Base-by-base conservation (phyloP, 192 early-diverging fungal species). In the Mortierella hygrophila region DNA sequence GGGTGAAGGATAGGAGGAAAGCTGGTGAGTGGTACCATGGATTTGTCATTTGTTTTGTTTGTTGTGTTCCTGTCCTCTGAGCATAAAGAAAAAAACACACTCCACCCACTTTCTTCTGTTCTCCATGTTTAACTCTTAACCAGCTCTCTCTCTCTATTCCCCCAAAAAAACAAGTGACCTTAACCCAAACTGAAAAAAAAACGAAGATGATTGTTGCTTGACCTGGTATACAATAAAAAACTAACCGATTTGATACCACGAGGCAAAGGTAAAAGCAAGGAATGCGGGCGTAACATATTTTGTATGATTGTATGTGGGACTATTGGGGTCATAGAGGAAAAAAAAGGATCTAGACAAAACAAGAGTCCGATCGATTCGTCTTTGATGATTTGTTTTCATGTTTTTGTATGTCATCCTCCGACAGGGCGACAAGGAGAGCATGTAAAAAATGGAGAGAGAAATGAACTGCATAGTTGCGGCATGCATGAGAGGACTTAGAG, bases 91-190 rank as follows among this genome's bases (percentile, higher is more conserved):
- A 55, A n/a, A 55, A 6, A 55, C 23, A 6, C 23, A 57, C n/a
- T 57, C n/a, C 7, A n/a, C n/a, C 6, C n/a, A 26, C 2, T 26
- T 8, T 60, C 3, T 10, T 60, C n/a, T 18, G 8, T 57, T 8
- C n/a, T 60, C n/a, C n/a, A n/a, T 9, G 23, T 60, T 2, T 60
- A 26, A 32, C 26, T 29, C 60, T 10, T 10, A 15, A 26, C 60
- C 60, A 9, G 6, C 26, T 23, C 16, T 57, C 23, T n/a, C n/a
- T 26, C 8, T 49, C n/a, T 0, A 23, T 55, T 23, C 55, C 55
- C 55, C 21, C 20, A n/a, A 65, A 60, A n/a, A 60, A 65, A 65
- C 60, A 65, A 65, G 60, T 65, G 60, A 65, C 60, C 29, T 7
- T 11, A 0, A 7, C 8, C 3, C 32, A 65, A 32, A 11, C 60